Conservation (phyloP, 139 green algal genomes). For the Asterochloris erici region DNA sequence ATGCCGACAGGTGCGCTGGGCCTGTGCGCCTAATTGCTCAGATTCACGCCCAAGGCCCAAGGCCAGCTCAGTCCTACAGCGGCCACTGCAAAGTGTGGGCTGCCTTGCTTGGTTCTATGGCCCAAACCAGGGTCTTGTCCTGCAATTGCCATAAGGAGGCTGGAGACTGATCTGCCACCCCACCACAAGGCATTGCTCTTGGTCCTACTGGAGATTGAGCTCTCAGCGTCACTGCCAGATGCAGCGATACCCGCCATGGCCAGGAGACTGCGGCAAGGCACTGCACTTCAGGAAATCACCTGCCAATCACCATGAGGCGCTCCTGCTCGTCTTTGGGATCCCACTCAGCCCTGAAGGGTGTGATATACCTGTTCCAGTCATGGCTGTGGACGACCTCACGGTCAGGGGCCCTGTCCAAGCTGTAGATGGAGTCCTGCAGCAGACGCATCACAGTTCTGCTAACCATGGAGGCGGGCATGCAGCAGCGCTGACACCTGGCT, state of each 20-base stretch:
- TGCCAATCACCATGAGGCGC: constrained; percentile 61
- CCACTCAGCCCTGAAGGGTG: constrained; percentile 85
- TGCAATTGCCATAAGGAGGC: too few species aligned
- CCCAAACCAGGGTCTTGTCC: too few species aligned
- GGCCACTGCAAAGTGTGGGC: too few species aligned
- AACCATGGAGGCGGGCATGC: constrained; percentile 33
- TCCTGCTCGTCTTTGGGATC: constrained; percentile 78
- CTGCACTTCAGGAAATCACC: constrained; percentile 28
- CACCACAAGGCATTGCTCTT: too few species aligned
- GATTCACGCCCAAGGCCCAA: not conserved
- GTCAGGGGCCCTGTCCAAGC: constrained; percentile 25
- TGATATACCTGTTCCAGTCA: constrained; percentile 93
- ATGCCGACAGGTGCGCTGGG: too few species aligned
- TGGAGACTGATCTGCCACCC: too few species aligned
- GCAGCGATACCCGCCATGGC: too few species aligned
- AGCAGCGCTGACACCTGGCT: constrained; percentile 29
- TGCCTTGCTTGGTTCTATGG: too few species aligned
- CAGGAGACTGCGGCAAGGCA: too few species aligned
- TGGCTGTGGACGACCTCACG: constrained; percentile 86
- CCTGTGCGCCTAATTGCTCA: too few species aligned
- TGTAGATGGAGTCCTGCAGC: constrained; percentile 46
- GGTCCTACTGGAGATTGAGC: too few species aligned
- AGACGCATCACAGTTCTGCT: not conserved
- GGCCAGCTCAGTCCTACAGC: not conserved
- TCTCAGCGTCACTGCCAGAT: too few species aligned